Percentiles rank a stretch among this genome's conserved stretches.
Conservation (phyloP, 129 eudicot species). For the Solidago caesia region DNA sequence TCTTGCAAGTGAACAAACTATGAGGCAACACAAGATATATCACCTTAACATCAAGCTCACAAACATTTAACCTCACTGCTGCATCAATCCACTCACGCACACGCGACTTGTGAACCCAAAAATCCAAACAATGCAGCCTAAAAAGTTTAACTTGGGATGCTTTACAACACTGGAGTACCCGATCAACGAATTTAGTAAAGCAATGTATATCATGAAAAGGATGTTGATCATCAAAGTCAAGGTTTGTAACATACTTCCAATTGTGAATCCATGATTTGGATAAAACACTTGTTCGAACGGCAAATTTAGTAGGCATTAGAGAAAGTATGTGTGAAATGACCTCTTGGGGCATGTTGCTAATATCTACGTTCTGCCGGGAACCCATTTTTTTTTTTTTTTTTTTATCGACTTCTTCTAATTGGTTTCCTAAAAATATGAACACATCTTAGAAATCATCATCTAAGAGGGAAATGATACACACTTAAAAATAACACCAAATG, state of each 20-base stretch:
- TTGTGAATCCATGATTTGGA: conserved; percentile 27
- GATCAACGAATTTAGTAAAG: conserved; percentile 9
- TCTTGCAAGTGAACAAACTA: conserved; percentile 15
- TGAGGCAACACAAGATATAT: not conserved
- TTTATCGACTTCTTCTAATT: no score
- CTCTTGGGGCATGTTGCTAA: conserved; percentile 20
- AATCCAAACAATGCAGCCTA: not conserved
- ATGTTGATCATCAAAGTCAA: conserved; percentile 19
- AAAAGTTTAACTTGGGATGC: not conserved
- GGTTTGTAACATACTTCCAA: conserved; percentile 11
- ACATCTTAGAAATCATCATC: no score
- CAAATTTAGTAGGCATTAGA: conserved; percentile 20
- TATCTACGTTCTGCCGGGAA: not conserved
- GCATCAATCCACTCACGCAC: conserved; percentile 13
- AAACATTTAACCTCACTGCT: not conserved
- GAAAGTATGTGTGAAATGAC: conserved; percentile 17
- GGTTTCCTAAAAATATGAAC: not conserved
- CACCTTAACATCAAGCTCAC: not conserved
- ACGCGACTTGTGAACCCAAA: not conserved
- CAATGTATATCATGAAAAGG: not conserved
- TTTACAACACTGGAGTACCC: not conserved
- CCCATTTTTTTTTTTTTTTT: no score
- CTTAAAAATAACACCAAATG: no score
- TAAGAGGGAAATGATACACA: no score
- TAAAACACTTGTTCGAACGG: conserved; percentile 28